Evolutionary conservation across 2,329 filamentous ascomycete genomes (phyloP).

Genomic region (Fusarium newnesense): DNA sequence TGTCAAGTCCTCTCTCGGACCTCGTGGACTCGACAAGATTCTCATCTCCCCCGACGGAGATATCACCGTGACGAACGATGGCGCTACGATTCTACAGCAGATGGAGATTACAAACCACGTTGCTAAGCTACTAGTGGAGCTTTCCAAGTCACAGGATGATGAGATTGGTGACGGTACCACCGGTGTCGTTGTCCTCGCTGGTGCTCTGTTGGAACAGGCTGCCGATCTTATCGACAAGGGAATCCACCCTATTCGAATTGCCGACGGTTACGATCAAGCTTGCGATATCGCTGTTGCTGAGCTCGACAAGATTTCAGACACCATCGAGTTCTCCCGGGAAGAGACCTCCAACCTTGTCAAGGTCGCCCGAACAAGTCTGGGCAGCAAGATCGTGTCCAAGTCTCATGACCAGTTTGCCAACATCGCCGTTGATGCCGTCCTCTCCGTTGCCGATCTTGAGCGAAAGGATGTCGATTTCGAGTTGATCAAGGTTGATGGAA

Average conservation of each 20-base stretch:
- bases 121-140: slow-evolving; percentile 93
- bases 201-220: slow-evolving; percentile 93
- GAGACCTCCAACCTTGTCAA: slow-evolving; percentile 89
- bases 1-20: slow-evolving; percentile 95
- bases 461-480: slow-evolving; percentile 98
- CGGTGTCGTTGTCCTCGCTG: slow-evolving; percentile 94
- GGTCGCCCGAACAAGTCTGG: slow-evolving; percentile 94
- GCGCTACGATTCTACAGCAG: slow-evolving; percentile 94
- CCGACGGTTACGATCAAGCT: slow-evolving; percentile 96
- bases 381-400: slow-evolving; percentile 99
- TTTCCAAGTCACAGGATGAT: slow-evolving; percentile 98
- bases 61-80: slow-evolving; percentile 99
- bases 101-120: slow-evolving; percentile 99
- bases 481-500: slow-evolving; percentile 98
- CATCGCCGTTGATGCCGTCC: slow-evolving; percentile 95
- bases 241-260: slow-evolving; percentile 98
- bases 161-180: slow-evolving; percentile 99
- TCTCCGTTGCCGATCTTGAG: slow-evolving; percentile 95
- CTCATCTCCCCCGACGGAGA: slow-evolving; percentile 98
- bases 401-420: slow-evolving; percentile 98
- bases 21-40: slow-evolving; percentile 97
- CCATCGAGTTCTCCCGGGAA: slow-evolving; percentile 83
- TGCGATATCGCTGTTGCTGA: slow-evolving; percentile 96
- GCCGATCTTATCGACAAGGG: slow-evolving; percentile 99
- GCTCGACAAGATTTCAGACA: slow-evolving; percentile 92